Evolutionary conservation across 768 basidiomycete genomes (phyloP), one percentile per base, ranked within the genome.

Genomic region (Mycena vitilis): DNA sequence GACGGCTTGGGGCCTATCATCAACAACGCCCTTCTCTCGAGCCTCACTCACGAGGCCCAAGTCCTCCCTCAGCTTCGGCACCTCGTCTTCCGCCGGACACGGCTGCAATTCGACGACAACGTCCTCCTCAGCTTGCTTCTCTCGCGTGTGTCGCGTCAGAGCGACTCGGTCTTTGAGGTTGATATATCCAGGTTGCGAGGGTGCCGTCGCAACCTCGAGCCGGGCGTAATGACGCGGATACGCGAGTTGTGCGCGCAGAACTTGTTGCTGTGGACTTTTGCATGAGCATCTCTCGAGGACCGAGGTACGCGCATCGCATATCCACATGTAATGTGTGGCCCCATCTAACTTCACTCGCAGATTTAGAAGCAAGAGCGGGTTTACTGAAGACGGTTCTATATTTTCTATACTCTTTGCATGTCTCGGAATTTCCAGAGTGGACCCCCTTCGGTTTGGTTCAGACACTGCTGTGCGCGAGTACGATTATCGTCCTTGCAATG

Each of bases 31-130:
- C 49, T 65, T 45, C 64, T 65, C 48, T 57, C 56, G 47, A 58
- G 56, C 12, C 64, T 65, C 56, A 53, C 56, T 22, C 47, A 3
- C 56, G 23, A 40, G 48, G 37, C 47, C 48, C 30, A 30, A 30
- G 34, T 65, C 64, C 64, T 65, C 23, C 64, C 64, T 52, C 48
- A 49, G 51, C 64, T 65, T 23, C 64, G 55, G 47, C 64, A 65
- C 55, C 56, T 65, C 64, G 53, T 65, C 48, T 51, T 49, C 16
- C 64, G 63, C 63, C 54, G 49, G 37, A 52, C 64, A 42, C 56
- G 56, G 55, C 64, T 65, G 20, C 55, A 57, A 58, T 65, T 65
- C 25, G 48, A 58, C 37, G 56, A 65, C 56, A 58, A 42, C 13
- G 48, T 55, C 54, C 13, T 55, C 54, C 54, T 55, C 54, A 38